phyloP scores from a whole-genome alignment of 345 rosid species.

The Boechera stricta region DNA sequence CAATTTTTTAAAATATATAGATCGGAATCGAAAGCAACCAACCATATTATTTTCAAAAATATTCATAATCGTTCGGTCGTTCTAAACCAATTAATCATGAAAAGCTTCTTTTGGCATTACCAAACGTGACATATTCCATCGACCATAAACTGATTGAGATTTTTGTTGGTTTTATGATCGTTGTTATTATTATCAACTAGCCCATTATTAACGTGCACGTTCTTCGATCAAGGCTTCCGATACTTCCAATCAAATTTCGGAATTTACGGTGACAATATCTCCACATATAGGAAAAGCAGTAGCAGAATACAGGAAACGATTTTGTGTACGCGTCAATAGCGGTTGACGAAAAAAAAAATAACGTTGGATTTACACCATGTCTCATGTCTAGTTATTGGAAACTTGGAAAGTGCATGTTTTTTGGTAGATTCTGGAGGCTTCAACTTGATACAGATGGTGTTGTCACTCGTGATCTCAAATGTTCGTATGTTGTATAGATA shows the following conservation, averaged over 20 bases:
- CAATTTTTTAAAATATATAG: neutral
- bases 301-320: too few species aligned
- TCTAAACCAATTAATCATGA: conserved; percentile 1
- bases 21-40: neutral
- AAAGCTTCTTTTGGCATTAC: conserved; percentile 18
- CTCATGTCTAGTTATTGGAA: too few species aligned
- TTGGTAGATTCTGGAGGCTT: too few species aligned
- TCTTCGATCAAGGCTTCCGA: neutral
- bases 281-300: too few species aligned
- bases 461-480: too few species aligned
- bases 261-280: too few species aligned
- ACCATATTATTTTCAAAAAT: neutral
- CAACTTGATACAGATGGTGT: too few species aligned
- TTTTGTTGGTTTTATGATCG: neutral
- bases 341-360: too few species aligned
- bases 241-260: neutral
- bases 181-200: neutral
- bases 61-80: neutral
- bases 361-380: too few species aligned
- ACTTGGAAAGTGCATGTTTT: too few species aligned
- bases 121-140: conserved; percentile 11
- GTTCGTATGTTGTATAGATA: too few species aligned
- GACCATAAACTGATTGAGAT: neutral
- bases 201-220: conserved; percentile 26
- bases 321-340: too few species aligned